Evolutionary conservation across 2,329 filamentous ascomycete genomes (phyloP).

Genomic region (Monilinia laxa): DNA sequence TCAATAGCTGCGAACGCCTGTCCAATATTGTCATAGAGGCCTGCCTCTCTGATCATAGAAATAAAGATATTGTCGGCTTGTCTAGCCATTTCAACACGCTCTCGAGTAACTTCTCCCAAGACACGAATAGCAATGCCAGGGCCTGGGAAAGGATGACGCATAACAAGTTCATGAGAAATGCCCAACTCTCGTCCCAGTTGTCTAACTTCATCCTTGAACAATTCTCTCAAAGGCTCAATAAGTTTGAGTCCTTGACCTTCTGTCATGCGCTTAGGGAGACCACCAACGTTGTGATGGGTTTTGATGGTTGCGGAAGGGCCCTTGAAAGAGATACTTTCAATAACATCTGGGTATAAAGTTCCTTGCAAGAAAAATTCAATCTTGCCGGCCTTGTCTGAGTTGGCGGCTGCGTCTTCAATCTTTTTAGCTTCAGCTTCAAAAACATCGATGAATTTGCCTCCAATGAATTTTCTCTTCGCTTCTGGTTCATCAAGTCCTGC

Average conservation of each 20-base stretch:
- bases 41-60: constrained; percentile 68
- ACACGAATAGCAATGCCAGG: constrained; percentile 69
- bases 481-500: constrained; percentile 78
- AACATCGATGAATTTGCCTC: constrained; percentile 72
- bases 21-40: constrained; percentile 69
- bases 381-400: constrained; percentile 66
- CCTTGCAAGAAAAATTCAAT: constrained; percentile 88
- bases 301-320: constrained; percentile 71
- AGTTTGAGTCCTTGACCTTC: constrained; percentile 57
- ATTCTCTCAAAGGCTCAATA: constrained; percentile 74
- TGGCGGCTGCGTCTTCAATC: constrained; percentile 69
- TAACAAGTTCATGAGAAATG: constrained; percentile 72
- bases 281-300: constrained; percentile 70
- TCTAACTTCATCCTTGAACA: constrained; percentile 84
- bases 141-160: constrained; percentile 76
- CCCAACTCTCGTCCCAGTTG: constrained; percentile 66
- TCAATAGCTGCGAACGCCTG: constrained; percentile 71
- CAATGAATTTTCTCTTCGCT: constrained; percentile 88
- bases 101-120: constrained; percentile 78
- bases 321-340: constrained; percentile 68
- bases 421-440: constrained; percentile 77
- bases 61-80: constrained; percentile 79
- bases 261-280: constrained; percentile 58
- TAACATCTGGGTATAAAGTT: constrained; percentile 62
- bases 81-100: constrained; percentile 76